Conservation (phyloP, 1,284 basidiomycete genomes). For the Rhodotorula sp. region DNA sequence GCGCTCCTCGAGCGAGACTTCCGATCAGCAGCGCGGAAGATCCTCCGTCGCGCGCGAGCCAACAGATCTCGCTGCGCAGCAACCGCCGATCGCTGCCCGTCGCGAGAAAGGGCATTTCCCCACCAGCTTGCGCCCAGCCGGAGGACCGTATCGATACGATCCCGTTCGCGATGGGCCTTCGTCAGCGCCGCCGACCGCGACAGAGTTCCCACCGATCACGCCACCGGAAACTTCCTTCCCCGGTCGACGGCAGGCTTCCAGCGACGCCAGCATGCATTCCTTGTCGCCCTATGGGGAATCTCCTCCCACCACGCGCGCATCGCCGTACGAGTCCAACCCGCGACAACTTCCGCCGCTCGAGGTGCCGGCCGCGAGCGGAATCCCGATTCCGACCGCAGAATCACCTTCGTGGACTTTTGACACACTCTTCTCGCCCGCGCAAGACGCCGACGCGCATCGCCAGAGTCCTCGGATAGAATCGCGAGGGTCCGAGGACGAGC, state of each 20-base stretch:
- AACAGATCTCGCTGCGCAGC: background rate
- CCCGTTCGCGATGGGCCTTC: conserved; percentile 1
- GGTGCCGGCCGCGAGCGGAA: background rate
- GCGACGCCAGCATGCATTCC: background rate
- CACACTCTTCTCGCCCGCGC: background rate
- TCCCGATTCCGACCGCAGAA: background rate
- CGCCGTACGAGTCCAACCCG: conserved; percentile 9
- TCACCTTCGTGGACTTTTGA: conserved; percentile 1
- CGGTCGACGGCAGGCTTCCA: background rate
- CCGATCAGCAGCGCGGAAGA: background rate
- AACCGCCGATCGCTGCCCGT: background rate
- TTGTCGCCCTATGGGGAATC: background rate
- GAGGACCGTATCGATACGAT: background rate
- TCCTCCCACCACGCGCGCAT: background rate
- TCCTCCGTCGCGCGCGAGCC: background rate
- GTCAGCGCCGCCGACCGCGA: background rate
- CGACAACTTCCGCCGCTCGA: conserved; percentile 18
- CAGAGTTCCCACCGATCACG: background rate
- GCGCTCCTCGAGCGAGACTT: background rate
- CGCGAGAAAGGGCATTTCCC: too few species aligned
- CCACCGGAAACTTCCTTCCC: background rate
- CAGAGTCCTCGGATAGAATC: background rate
- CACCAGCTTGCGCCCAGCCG: background rate
- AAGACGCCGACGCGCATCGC: background rate
- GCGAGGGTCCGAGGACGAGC: conserved; percentile 31